Evolutionary conservation across 2,329 filamentous ascomycete species (phyloP).

Genomic region (Phialocephala sp.): DNA sequence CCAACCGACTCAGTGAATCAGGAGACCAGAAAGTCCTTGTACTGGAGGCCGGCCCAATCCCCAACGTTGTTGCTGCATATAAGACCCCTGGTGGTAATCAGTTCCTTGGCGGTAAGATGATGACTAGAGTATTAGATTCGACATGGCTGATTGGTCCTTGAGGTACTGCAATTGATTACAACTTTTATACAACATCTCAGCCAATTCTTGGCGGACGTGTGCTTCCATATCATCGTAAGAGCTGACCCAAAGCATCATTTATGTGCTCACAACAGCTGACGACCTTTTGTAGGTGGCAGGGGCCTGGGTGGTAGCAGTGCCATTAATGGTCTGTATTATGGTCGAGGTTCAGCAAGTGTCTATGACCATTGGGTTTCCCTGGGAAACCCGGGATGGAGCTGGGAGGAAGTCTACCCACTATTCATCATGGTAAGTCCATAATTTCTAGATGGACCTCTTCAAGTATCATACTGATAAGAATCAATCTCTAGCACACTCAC

Average conservation of each 20-base stretch:
- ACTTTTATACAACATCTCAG: slow-evolving; percentile 4
- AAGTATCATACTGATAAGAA: not conserved
- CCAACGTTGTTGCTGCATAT: slow-evolving; percentile 7
- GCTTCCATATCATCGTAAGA: slow-evolving; percentile 9
- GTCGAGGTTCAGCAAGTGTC: slow-evolving; percentile 34
- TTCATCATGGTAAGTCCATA: slow-evolving; percentile 34
- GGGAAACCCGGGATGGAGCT: slow-evolving; percentile 49
- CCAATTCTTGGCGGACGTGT: slow-evolving; percentile 4
- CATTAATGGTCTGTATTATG: slow-evolving; percentile 45
- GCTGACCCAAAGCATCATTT: not conserved
- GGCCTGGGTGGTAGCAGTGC: slow-evolving; percentile 41
- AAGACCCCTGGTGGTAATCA: slow-evolving; percentile 20
- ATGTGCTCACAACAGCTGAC: not conserved
- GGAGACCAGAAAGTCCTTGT: slow-evolving; percentile 45
- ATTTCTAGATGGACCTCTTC: not conserved
- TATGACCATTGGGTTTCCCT: slow-evolving; percentile 48
- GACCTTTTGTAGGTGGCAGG: not conserved
- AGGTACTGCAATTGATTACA: slow-evolving; percentile 9
- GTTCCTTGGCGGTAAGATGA: slow-evolving; percentile 4
- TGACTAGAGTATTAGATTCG: slow-evolving; percentile 25
- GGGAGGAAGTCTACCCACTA: slow-evolving; percentile 47
- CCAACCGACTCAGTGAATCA: slow-evolving; percentile 47
- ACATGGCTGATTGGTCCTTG: not conserved
- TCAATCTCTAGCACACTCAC: not conserved
- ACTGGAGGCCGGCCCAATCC: slow-evolving; percentile 45